phyloP scores from a whole-genome alignment of 257 asterid species.

The Capsicum baccatum region DNA sequence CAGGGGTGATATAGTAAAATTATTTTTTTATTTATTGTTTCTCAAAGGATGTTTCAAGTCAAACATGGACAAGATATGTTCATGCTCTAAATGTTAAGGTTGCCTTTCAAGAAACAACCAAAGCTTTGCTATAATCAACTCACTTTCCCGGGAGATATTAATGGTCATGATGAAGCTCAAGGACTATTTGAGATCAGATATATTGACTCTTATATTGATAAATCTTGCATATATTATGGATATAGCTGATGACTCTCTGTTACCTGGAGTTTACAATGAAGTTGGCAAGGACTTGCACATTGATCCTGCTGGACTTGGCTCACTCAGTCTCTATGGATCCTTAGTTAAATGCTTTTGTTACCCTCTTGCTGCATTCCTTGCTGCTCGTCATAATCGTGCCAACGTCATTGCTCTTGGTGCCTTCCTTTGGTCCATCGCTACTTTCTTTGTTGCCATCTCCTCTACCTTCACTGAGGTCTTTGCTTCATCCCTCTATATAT shows the following conservation, averaged over 20 bases:
- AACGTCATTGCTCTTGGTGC: not conserved
- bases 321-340: not conserved
- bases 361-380: not conserved
- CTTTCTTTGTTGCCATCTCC: conserved; percentile 12
- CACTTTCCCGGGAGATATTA: no score
- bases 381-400: not conserved
- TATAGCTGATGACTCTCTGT: not conserved
- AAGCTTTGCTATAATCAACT: not conserved
- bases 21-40: no score
- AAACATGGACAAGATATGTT: no score
- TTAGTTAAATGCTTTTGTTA: conserved; percentile 24
- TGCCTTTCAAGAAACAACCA: not conserved
- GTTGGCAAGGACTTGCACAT: not conserved
- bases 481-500: not conserved
- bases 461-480: not conserved
- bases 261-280: not conserved
- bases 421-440: conserved; percentile 81
- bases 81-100: not conserved
- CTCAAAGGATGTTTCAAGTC: no score
- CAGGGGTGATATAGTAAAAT: no score
- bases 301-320: not conserved
- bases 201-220: not conserved
- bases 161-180: not conserved
- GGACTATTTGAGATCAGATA: not conserved
- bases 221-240: conserved; percentile 7